Evolutionary conservation across 1,284 basidiomycete species (phyloP).

Genomic region (Austroboletus novae-zelandiae): DNA sequence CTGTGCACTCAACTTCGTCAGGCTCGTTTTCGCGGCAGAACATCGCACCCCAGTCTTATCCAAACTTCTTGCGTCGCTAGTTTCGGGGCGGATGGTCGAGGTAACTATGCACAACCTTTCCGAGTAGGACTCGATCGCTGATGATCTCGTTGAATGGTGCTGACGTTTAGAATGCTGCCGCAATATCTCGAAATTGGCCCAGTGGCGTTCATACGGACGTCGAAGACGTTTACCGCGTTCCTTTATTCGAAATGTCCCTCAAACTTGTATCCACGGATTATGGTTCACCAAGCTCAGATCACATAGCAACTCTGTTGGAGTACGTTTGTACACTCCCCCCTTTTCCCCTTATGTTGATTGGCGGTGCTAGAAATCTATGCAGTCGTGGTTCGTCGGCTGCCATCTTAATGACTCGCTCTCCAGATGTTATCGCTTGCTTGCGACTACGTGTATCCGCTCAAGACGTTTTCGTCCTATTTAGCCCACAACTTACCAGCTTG

Average conservation of each 20-base stretch:
- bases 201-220: conserved; percentile 48
- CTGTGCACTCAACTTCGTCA: conserved; percentile 55
- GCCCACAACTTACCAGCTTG: conserved; percentile 55
- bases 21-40: conserved; percentile 43
- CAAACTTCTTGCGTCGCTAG: conserved; percentile 37
- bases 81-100: conserved; percentile 39
- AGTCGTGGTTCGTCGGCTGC: conserved; percentile 33
- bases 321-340: conserved; percentile 23
- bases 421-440: conserved; percentile 55
- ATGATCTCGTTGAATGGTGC: background rate
- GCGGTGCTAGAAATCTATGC: conserved; percentile 30
- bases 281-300: conserved; percentile 33
- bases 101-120: conserved; percentile 14
- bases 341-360: background rate
- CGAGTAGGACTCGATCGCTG: background rate
- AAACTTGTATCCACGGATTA: conserved; percentile 39
- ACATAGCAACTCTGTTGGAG: conserved; percentile 43
- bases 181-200: conserved; percentile 50
- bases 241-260: conserved; percentile 43
- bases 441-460: conserved; percentile 38
- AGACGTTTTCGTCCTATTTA: conserved; percentile 55
- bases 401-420: conserved; percentile 58
- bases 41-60: conserved; percentile 29
- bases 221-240: conserved; percentile 38
- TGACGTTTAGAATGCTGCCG: conserved; percentile 41